Percentiles rank a stretch among this genome's conserved stretches.
Evolutionary conservation across 75 land plant genomes (phyloP).

Genomic region (Cunninghamia lanceolata): DNA sequence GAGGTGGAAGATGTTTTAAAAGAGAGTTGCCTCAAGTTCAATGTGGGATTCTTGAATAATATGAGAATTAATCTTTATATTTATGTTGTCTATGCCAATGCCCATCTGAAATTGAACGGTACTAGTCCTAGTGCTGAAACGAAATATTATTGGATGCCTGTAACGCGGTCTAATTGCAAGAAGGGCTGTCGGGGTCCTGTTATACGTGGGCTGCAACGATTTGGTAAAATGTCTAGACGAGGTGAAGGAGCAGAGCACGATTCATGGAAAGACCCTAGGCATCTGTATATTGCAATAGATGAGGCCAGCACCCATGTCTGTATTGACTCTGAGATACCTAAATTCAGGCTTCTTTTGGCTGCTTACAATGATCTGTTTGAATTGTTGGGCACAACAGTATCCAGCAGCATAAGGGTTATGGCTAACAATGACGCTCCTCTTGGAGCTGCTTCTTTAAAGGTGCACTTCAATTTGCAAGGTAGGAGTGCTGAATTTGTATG

Average conservation of each 20-base stretch:
- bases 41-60: conserved; percentile 42
- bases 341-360: conserved; percentile 37
- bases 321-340: conserved; percentile 21
- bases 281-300: conserved; percentile 43
- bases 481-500: not conserved
- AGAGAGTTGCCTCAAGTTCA: conserved; percentile 42
- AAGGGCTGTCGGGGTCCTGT: conserved; percentile 37
- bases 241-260: conserved; percentile 26
- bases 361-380: conserved; percentile 38
- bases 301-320: conserved; percentile 51
- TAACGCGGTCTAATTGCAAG: conserved; percentile 37
- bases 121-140: not conserved
- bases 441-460: conserved; percentile 43
- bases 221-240: conserved; percentile 38
- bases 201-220: conserved; percentile 39
- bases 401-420: conserved; percentile 39
- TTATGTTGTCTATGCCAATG: conserved; percentile 27
- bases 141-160: conserved; percentile 40
- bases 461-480: conserved; percentile 38
- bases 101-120: conserved; percentile 12
- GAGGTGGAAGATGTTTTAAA: conserved; percentile 36
- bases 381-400: conserved; percentile 34
- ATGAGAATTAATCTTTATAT: conserved; percentile 31
- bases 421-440: conserved; percentile 49
- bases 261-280: conserved; percentile 40